Conservation (phyloP, 139 green algal genomes). For the Chlamydomonas sphaeroides region DNA sequence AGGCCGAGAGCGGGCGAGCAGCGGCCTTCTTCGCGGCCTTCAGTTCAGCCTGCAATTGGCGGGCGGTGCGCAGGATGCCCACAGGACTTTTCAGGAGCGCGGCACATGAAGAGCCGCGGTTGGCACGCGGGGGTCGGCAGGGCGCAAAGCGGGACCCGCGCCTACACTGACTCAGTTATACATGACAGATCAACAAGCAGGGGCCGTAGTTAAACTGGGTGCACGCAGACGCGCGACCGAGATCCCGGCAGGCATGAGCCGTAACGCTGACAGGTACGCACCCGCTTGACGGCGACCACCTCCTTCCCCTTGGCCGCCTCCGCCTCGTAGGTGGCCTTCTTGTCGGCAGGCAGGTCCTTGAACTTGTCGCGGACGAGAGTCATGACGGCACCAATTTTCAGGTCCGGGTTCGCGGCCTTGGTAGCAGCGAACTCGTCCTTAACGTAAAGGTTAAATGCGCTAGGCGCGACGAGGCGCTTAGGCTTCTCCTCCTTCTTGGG, state of each 20-base stretch:
- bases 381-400: neutral
- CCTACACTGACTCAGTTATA: too few relatives aligned
- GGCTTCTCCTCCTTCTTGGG: neutral
- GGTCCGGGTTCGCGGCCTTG: neutral
- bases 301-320: slow-evolving; percentile 24
- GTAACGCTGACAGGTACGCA: neutral
- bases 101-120: too few relatives aligned
- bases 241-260: too few relatives aligned
- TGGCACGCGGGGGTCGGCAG: too few relatives aligned
- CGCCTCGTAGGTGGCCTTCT: neutral
- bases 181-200: too few relatives aligned
- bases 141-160: too few relatives aligned
- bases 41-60: neutral
- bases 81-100: too few relatives aligned
- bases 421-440: slow-evolving; percentile 1
- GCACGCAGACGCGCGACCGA: too few relatives aligned
- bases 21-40: slow-evolving; percentile 25
- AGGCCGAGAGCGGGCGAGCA: neutral
- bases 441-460: slow-evolving; percentile 27
- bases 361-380: neutral
- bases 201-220: too few relatives aligned
- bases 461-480: neutral
- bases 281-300: neutral
- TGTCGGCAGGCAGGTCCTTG: neutral
- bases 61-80: too few relatives aligned